Evolutionary conservation across 805 yeast species (phyloP).

Genomic region (Zygosaccharomyces bisporus): DNA sequence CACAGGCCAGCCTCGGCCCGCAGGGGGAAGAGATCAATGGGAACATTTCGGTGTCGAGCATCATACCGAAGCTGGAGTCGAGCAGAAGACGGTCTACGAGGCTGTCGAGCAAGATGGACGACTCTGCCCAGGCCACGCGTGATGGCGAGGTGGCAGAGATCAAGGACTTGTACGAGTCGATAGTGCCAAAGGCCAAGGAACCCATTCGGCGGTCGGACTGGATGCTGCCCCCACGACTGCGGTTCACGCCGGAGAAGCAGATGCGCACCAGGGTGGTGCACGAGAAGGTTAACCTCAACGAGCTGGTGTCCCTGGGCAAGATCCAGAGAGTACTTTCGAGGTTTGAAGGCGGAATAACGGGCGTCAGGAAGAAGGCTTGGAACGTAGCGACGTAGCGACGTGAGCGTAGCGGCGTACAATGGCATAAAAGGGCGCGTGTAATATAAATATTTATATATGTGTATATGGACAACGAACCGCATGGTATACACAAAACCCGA

Average conservation of each 20-base stretch:
- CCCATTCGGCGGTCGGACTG: conserved; percentile 37
- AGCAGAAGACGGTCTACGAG: conserved; percentile 29
- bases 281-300: conserved; percentile 33
- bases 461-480: too few relatives aligned
- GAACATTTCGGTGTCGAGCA: conserved; percentile 20
- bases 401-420: too few relatives aligned
- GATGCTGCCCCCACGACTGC: conserved; percentile 31
- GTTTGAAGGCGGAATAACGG: conserved; percentile 36
- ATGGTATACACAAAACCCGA: not conserved
- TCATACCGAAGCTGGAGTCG: conserved; percentile 13
- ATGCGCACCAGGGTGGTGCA: conserved; percentile 31
- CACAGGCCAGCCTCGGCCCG: not conserved
- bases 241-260: conserved; percentile 34
- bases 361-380: conserved; percentile 28
- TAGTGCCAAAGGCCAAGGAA: conserved; percentile 28
- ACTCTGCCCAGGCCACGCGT: conserved; percentile 8
- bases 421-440: too few relatives aligned
- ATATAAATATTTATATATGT: too few relatives aligned
- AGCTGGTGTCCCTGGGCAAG: conserved; percentile 23
- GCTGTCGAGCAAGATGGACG: conserved; percentile 20
- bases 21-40: conserved; percentile 8
- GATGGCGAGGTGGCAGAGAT: conserved; percentile 13
- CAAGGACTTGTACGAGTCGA: conserved; percentile 29
- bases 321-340: conserved; percentile 29
- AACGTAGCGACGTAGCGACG: not conserved